phyloP scores from a whole-genome alignment of 352 stramenopile species.

The Phytophthora sp. region DNA sequence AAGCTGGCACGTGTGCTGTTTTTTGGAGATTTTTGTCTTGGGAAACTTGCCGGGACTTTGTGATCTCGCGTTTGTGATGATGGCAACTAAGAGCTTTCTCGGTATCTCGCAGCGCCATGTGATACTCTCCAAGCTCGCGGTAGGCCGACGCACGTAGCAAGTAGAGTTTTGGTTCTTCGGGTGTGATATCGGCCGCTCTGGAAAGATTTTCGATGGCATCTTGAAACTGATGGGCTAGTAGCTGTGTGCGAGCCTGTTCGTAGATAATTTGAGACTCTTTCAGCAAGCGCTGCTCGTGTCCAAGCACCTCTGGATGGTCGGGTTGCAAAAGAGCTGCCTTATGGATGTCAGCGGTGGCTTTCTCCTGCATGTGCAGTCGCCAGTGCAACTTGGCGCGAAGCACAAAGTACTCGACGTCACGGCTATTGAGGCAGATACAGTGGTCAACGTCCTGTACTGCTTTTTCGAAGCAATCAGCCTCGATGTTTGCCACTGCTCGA shows the following conservation, averaged over 20 bases:
- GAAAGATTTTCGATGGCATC: slow-evolving; percentile 73
- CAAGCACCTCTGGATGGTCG: slow-evolving; percentile 75
- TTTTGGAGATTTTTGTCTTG: slow-evolving; percentile 20
- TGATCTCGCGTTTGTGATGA: slow-evolving; percentile 31
- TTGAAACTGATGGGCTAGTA: slow-evolving; percentile 56
- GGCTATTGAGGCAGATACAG: slow-evolving; percentile 76
- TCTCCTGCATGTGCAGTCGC: slow-evolving; percentile 79
- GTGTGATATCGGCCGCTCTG: slow-evolving; percentile 68
- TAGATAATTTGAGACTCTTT: slow-evolving; percentile 80
- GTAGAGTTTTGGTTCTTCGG: slow-evolving; percentile 74
- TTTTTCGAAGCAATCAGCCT: slow-evolving; percentile 66
- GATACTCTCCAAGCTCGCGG: slow-evolving; percentile 64
- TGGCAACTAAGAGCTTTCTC: slow-evolving; percentile 69
- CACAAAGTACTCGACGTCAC: slow-evolving; percentile 85
- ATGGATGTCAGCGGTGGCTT: slow-evolving; percentile 70
- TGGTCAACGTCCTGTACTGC: slow-evolving; percentile 81
- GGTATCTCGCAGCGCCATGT: slow-evolving; percentile 62
- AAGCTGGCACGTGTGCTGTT: slow-evolving; percentile 12
- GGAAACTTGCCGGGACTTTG: slow-evolving; percentile 10
- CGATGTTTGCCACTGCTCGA: slow-evolving; percentile 71
- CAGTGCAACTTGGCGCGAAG: slow-evolving; percentile 83
- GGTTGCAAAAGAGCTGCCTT: slow-evolving; percentile 60
- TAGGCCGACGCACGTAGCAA: slow-evolving; percentile 70
- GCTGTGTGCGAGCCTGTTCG: slow-evolving; percentile 58
- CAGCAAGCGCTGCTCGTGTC: slow-evolving; percentile 67